Evolutionary conservation across 78 protist species (phyloP).

Genomic region (Tieghemostelium lacteum): DNA sequence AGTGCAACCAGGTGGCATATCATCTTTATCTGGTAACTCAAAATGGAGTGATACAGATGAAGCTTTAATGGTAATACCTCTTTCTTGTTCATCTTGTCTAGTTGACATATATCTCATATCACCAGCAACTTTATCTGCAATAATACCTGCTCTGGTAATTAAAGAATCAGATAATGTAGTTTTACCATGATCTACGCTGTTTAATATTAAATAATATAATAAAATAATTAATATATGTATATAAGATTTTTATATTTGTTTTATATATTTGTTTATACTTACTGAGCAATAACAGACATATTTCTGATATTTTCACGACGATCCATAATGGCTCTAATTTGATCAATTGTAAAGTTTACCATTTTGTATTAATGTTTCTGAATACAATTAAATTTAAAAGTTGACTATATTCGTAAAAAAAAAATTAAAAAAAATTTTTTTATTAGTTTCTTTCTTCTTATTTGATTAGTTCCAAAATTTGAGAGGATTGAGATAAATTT

Average conservation of each 20-base stretch:
- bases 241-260: background rate
- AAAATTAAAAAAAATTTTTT: no score
- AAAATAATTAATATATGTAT: background rate
- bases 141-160: constrained; percentile 98
- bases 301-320: constrained; percentile 94
- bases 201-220: background rate
- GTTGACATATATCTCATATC: constrained; percentile 97
- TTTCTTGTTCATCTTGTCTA: constrained; percentile 98
- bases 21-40: constrained; percentile 82
- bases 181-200: constrained; percentile 94
- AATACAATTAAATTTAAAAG: background rate
- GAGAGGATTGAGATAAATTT: background rate
- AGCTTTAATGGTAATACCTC: constrained; percentile 99
- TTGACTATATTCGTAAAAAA: background rate
- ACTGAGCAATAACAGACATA: constrained; percentile 98
- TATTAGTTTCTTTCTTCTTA: background rate
- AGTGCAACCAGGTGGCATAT: constrained; percentile 62
- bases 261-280: background rate
- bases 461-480: background rate
- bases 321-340: constrained; percentile 96
- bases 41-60: constrained; percentile 97
- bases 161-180: constrained; percentile 99
- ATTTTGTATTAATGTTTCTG: constrained; percentile 2
- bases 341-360: constrained; percentile 95
- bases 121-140: constrained; percentile 97